phyloP scores from a whole-genome alignment of 2,329 filamentous ascomycete genomes.

The Cadophora luteo-olivacea region DNA sequence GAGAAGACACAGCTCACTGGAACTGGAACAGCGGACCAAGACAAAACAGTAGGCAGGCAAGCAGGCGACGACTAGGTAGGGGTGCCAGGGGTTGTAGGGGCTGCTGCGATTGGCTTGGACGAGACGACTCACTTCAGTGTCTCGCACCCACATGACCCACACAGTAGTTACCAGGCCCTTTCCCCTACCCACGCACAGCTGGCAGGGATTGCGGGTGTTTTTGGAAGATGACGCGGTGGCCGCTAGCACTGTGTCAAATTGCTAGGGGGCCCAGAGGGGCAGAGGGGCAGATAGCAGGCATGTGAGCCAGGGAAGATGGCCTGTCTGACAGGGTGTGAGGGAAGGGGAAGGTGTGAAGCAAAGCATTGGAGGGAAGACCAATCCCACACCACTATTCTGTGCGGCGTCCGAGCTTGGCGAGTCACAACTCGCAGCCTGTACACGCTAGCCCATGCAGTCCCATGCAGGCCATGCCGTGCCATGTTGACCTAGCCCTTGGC shows the following conservation, averaged over 20 bases:
- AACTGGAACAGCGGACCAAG: background rate
- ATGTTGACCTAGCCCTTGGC: constrained; percentile 4
- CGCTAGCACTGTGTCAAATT: constrained; percentile 35
- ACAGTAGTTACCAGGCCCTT: background rate
- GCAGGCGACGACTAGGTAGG: background rate
- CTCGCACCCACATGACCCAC: background rate
- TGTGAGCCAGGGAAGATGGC: constrained; percentile 7
- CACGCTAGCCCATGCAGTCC: background rate
- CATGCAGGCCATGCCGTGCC: background rate
- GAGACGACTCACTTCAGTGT: background rate
- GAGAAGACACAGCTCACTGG: background rate
- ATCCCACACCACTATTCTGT: constrained; percentile 6
- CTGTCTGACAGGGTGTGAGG: background rate
- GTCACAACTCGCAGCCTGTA: background rate
- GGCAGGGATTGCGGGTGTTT: constrained; percentile 24
- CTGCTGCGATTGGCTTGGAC: background rate
- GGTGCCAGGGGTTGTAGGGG: no score
- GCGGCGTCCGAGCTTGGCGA: constrained; percentile 25
- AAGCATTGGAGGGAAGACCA: background rate
- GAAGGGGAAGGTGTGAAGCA: background rate
- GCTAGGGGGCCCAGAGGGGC: constrained; percentile 16
- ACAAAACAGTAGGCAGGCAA: background rate
- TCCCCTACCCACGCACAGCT: background rate
- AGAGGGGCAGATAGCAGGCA: constrained; percentile 11
- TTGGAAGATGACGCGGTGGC: constrained; percentile 35